A percentile compares a stretch with the other conserved stretches of the same genome.
These are phyloP conservation scores for Stachybotrys chartarum DNA, from an alignment of 2,329 filamentous ascomycete genomes.

Conservation along the genomic window DNA sequence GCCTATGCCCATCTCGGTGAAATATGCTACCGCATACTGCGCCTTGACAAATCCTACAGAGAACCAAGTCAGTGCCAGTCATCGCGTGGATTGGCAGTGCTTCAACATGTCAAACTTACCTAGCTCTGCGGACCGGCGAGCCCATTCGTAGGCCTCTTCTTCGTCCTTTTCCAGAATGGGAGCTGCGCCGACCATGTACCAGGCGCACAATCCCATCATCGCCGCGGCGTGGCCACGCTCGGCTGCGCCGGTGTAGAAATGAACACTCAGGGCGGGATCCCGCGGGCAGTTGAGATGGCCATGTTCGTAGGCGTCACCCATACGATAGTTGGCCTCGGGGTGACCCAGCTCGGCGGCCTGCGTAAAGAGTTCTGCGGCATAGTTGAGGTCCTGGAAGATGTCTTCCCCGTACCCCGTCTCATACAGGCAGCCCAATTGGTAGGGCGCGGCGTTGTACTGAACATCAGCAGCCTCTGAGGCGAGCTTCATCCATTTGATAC, in stretches of 20 bases:
- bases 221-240: conserved; percentile 75
- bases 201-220: conserved; percentile 98
- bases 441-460: conserved; percentile 90
- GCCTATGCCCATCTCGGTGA: conserved; percentile 97
- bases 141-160: conserved; percentile 95
- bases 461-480: conserved; percentile 81
- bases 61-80: conserved; percentile 6
- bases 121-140: conserved; percentile 73
- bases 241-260: conserved; percentile 93
- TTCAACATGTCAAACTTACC: conserved; percentile 48
- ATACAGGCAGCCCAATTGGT: conserved; percentile 81
- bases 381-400: conserved; percentile 82
- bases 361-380: conserved; percentile 90
- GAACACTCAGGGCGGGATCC: conserved; percentile 87
- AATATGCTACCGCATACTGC: conserved; percentile 94
- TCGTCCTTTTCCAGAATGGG: conserved; percentile 92
- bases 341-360: conserved; percentile 91
- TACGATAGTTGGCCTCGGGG: conserved; percentile 72
- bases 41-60: conserved; percentile 59
- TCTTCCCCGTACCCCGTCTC: conserved; percentile 92
- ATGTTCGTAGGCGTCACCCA: conserved; percentile 97
- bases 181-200: conserved; percentile 95
- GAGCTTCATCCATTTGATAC: conserved; percentile 92
- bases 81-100: background rate
- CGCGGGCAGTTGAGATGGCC: conserved; percentile 79